These are phyloP conservation scores for Kickxella alabastrina DNA, from an alignment of 192 early-diverging fungal species.

Conservation along the genomic window DNA sequence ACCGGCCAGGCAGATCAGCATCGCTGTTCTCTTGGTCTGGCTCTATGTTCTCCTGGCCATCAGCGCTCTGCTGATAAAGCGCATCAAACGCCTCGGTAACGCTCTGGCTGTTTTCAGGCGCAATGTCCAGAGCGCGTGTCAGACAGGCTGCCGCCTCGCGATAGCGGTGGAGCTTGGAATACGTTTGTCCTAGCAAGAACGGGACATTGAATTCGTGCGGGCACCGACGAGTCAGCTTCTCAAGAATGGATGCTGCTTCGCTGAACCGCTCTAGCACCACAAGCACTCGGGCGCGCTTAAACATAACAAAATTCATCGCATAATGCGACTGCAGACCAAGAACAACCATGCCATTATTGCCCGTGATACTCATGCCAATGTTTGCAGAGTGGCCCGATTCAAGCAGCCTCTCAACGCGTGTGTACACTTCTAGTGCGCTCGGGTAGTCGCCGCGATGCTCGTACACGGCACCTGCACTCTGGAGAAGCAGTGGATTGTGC, in stretches of 20 bases:
- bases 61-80: conserved; percentile 35
- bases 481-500: conserved; percentile 66
- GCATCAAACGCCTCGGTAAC: conserved; percentile 52
- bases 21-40: conserved; percentile 1
- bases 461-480: conserved; percentile 68
- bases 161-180: conserved; percentile 33
- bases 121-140: conserved; percentile 40
- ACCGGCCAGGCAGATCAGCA: neutral
- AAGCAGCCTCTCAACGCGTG: conserved; percentile 57
- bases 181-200: conserved; percentile 52
- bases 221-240: conserved; percentile 54
- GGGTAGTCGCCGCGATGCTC: conserved; percentile 55
- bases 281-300: conserved; percentile 66
- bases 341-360: neutral
- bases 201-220: conserved; percentile 51
- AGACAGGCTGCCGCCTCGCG: conserved; percentile 48
- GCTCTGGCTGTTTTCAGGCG: conserved; percentile 40
- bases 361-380: neutral
- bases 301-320: conserved; percentile 57
- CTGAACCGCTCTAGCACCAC: conserved; percentile 54
- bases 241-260: conserved; percentile 63
- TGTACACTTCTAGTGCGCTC: conserved; percentile 60
- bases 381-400: conserved; percentile 5
- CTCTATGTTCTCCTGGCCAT: conserved; percentile 1
- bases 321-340: conserved; percentile 21